Evolutionary conservation across 768 basidiomycete genomes (phyloP).

Genomic region (Russula compacta): DNA sequence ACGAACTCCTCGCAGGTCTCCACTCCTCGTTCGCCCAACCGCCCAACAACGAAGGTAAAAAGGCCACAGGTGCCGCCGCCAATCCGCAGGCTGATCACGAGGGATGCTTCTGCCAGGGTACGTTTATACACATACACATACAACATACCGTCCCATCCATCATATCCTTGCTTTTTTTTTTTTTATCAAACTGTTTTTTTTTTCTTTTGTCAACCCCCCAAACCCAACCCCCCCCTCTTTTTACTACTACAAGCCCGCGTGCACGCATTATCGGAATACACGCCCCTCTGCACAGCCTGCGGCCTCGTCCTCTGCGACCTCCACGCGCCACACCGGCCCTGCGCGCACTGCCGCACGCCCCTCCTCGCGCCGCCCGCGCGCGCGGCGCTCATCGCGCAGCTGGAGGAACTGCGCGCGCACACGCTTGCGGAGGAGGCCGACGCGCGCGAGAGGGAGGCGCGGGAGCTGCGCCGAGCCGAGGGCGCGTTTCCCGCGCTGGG

Average conservation of each 20-base stretch:
- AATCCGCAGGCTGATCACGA: not conserved
- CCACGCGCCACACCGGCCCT: slow-evolving; percentile 6
- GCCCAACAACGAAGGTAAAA: not conserved
- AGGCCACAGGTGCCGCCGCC: not conserved
- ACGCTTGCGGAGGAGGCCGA: slow-evolving; percentile 6
- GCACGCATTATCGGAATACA: slow-evolving; percentile 15
- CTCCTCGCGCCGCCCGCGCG: slow-evolving; percentile 3
- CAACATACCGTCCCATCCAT: too few species aligned
- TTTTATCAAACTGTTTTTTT: too few species aligned
- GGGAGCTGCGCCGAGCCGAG: not conserved
- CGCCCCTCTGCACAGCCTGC: slow-evolving; percentile 15
- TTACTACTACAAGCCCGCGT: slow-evolving; percentile 1
- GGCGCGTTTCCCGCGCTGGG: slow-evolving; percentile 12
- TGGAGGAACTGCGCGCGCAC: not conserved
- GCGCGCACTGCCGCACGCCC: slow-evolving; percentile 11
- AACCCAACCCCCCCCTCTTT: too few species aligned
- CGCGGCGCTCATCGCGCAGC: slow-evolving; percentile 5
- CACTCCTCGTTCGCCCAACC: not conserved
- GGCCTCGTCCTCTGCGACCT: slow-evolving; percentile 18
- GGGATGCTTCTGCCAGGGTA: slow-evolving; percentile 19
- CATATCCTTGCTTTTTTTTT: not conserved
- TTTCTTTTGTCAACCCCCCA: too few species aligned
- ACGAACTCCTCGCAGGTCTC: slow-evolving; percentile 12
- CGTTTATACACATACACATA: too few species aligned
- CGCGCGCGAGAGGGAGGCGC: not conserved